Conservation (phyloP, 2,329 filamentous ascomycete genomes). For the Helminthosporium solani region DNA sequence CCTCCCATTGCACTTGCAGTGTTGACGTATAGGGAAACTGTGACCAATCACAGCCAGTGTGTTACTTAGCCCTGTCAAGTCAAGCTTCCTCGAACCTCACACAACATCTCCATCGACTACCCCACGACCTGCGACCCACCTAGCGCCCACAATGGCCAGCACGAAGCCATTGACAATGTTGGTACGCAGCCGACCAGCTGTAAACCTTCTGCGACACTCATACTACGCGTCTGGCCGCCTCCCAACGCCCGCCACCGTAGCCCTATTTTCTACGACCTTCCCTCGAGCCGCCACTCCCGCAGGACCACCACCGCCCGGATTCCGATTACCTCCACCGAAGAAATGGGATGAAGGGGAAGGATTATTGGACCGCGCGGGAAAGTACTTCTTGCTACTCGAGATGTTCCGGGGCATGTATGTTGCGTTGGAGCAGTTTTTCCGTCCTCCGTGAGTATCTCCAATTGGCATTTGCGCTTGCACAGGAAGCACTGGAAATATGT, state of each 20-base stretch:
- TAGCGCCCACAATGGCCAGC: slow-evolving; percentile 48
- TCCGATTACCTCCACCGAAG: slow-evolving; percentile 71
- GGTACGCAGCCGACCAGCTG: slow-evolving; percentile 47
- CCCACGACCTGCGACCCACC: slow-evolving; percentile 27
- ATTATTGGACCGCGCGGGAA: slow-evolving; percentile 78
- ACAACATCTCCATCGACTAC: slow-evolving; percentile 20
- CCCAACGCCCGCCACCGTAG: slow-evolving; percentile 50
- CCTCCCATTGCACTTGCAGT: not conserved
- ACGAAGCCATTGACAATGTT: slow-evolving; percentile 51
- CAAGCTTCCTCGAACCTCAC: slow-evolving; percentile 24
- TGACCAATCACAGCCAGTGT: slow-evolving; percentile 33
- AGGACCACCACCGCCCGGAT: slow-evolving; percentile 76
- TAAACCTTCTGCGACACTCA: slow-evolving; percentile 40
- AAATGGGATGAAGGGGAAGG: slow-evolving; percentile 81
- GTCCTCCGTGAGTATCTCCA: slow-evolving; percentile 77
- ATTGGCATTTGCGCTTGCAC: slow-evolving; percentile 13
- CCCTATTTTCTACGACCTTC: slow-evolving; percentile 65
- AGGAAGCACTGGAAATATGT: not conserved
- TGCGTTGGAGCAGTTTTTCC: slow-evolving; percentile 95
- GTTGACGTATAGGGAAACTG: slow-evolving; percentile 22
- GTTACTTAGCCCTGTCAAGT: slow-evolving; percentile 25
- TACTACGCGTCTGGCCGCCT: slow-evolving; percentile 35
- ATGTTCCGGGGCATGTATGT: slow-evolving; percentile 98
- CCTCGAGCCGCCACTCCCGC: slow-evolving; percentile 64
- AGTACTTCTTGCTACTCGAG: slow-evolving; percentile 94